Percentiles rank a stretch among this genome's conserved stretches.
Conservation (phyloP, 1,284 basidiomycete species). For the Microbotryomycetes sp. region DNA sequence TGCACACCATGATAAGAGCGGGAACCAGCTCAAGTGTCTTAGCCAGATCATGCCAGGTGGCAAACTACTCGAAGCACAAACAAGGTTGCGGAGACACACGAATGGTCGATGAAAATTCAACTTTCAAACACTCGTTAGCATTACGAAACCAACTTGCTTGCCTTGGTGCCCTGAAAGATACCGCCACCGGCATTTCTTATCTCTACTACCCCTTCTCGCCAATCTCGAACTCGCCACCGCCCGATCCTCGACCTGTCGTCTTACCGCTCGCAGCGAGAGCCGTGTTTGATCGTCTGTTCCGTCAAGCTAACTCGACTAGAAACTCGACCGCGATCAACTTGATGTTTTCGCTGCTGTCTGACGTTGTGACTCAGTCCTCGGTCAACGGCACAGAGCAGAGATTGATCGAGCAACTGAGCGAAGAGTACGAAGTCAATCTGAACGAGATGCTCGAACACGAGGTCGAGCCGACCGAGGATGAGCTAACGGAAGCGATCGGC, state of each 20-base stretch:
- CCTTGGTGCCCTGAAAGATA: not conserved
- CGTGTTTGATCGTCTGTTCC: slow-evolving; percentile 11
- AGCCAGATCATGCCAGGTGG: slow-evolving; percentile 8
- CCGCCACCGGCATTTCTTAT: slow-evolving; percentile 3
- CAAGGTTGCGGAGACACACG: slow-evolving; percentile 3
- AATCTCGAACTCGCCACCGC: not conserved
- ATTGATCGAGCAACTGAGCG: slow-evolving; percentile 13
- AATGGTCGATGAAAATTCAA: not conserved
- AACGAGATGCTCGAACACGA: slow-evolving; percentile 3
- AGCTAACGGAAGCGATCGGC: slow-evolving; percentile 23
- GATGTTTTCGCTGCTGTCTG: slow-evolving; percentile 18
- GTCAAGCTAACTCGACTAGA: not conserved
- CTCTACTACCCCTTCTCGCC: slow-evolving; percentile 9
- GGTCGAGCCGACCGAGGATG: slow-evolving; percentile 8
- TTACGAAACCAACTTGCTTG: slow-evolving; percentile 5
- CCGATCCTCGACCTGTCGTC: slow-evolving; percentile 9
- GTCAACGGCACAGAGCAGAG: slow-evolving; percentile 2
- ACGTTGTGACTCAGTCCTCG: not conserved
- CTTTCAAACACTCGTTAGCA: slow-evolving; percentile 6
- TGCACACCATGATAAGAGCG: not conserved
- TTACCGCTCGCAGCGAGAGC: slow-evolving; percentile 1
- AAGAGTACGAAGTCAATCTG: slow-evolving; percentile 16
- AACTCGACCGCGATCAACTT: slow-evolving; percentile 17
- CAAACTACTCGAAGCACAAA: slow-evolving; percentile 4
- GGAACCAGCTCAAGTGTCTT: not conserved